Evolutionary conservation across 768 basidiomycete species (phyloP).

Genomic region (Mycena alexandri): DNA sequence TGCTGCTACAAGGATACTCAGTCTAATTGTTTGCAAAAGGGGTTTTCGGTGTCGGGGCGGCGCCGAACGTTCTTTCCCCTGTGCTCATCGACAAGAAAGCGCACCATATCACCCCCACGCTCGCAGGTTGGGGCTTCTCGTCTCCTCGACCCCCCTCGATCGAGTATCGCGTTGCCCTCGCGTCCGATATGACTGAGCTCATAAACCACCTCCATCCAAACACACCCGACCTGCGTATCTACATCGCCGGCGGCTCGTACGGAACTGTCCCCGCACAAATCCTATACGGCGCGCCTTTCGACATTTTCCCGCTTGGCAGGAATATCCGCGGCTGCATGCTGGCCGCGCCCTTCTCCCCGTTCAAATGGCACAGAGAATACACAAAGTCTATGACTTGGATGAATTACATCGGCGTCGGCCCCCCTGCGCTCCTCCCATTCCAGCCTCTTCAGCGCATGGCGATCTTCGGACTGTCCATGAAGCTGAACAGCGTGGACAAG

Average conservation of each 20-base stretch:
- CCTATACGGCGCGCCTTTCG: conserved; percentile 64
- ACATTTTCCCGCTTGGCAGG: conserved; percentile 63
- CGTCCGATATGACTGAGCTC: conserved; percentile 53
- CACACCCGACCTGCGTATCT: conserved; percentile 47
- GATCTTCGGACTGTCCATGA: conserved; percentile 46
- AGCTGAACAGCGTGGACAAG: conserved; percentile 52
- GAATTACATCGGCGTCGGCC: conserved; percentile 62
- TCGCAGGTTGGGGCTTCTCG: conserved; percentile 63
- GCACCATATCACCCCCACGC: conserved; percentile 65
- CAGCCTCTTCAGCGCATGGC: conserved; percentile 50
- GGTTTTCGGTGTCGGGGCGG: conserved; percentile 63
- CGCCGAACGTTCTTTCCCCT: conserved; percentile 47
- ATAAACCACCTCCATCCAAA: conserved; percentile 56
- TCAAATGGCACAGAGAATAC: conserved; percentile 60
- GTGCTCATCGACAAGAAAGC: conserved; percentile 54
- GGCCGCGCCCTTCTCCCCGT: conserved; percentile 60
- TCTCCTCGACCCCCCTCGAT: conserved; percentile 48
- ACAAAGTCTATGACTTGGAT: conserved; percentile 59
- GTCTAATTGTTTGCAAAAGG: no score
- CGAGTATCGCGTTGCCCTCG: conserved; percentile 51
- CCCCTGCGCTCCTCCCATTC: conserved; percentile 58
- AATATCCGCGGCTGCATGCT: conserved; percentile 63
- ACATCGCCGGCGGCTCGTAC: conserved; percentile 66
- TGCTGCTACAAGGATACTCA: no score
- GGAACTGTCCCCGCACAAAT: conserved; percentile 70